Conservation (phyloP, 2,329 filamentous ascomycete genomes). For the Escovopsis sp. region DNA sequence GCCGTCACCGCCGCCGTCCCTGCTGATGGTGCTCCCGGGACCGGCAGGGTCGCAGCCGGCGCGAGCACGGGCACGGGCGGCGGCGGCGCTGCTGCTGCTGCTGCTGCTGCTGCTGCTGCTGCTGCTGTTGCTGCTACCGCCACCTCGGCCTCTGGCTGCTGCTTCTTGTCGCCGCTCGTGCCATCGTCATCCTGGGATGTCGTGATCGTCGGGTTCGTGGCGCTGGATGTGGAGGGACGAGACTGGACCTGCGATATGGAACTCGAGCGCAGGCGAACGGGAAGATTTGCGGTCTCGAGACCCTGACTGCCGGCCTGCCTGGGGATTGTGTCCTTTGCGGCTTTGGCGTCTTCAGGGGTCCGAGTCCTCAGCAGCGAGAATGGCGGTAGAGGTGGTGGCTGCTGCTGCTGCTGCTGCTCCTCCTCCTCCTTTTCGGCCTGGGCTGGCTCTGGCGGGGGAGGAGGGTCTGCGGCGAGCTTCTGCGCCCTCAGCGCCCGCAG, state of each 20-base stretch:
- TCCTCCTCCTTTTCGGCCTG: slow-evolving; percentile 21
- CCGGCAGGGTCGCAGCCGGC: too few relatives aligned
- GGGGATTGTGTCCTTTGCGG: slow-evolving; percentile 41
- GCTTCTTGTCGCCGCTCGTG: slow-evolving; percentile 10
- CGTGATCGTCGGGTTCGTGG: slow-evolving; percentile 15
- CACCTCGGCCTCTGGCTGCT: background rate
- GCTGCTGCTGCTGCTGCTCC: slow-evolving; percentile 12
- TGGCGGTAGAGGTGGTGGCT: slow-evolving; percentile 20
- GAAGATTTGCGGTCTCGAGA: slow-evolving; percentile 32
- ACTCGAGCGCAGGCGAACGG: slow-evolving; percentile 40
- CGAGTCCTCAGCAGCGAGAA: too few relatives aligned
- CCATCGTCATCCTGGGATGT: slow-evolving; percentile 34
- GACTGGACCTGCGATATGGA: slow-evolving; percentile 27
- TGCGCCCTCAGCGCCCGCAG: slow-evolving; percentile 33
- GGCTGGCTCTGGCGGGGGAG: slow-evolving; percentile 12
- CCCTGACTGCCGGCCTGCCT: slow-evolving; percentile 45
- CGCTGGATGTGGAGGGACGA: slow-evolving; percentile 11
- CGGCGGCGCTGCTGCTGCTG: slow-evolving; percentile 8
- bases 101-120: background rate
- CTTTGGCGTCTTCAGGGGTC: too few relatives aligned
- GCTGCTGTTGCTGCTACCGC: too few relatives aligned
- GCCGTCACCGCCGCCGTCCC: background rate
- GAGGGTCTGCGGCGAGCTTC: slow-evolving; percentile 29
- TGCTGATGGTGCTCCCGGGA: too few relatives aligned
- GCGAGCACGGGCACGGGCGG: too few relatives aligned